phyloP scores from a whole-genome alignment of 1,284 basidiomycete species.

The Chalciporus sp. region DNA sequence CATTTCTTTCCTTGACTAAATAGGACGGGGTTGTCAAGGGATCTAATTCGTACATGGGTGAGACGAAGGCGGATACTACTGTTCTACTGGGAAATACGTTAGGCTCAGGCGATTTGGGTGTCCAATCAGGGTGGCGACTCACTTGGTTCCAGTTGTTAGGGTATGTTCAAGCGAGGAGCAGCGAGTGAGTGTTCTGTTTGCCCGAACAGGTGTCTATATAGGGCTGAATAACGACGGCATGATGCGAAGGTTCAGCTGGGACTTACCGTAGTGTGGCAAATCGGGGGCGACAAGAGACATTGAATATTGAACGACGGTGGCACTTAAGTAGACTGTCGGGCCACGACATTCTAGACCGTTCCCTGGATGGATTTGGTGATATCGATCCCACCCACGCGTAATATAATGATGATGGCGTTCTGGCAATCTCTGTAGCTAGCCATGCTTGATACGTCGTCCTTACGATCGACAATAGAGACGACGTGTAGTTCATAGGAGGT shows the following conservation, averaged over 20 bases:
- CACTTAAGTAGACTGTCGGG: constrained; percentile 1
- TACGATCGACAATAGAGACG: background rate
- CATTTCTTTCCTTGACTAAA: constrained; percentile 39
- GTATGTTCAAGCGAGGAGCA: background rate
- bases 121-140: background rate
- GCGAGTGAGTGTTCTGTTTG: background rate
- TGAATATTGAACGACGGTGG: background rate
- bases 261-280: background rate
- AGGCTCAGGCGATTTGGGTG: constrained; percentile 4
- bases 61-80: background rate
- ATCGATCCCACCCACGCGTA: constrained; percentile 2
- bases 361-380: constrained; percentile 15
- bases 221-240: background rate
- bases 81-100: constrained; percentile 3
- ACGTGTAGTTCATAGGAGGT: background rate
- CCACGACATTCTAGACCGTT: constrained; percentile 10
- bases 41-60: constrained; percentile 32
- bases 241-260: background rate
- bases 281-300: background rate
- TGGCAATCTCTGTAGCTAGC: background rate
- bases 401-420: background rate
- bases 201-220: background rate
- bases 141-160: constrained; percentile 1
- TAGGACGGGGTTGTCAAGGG: constrained; percentile 34
- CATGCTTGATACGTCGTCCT: constrained; percentile 1